Conservation (phyloP, 2,329 filamentous ascomycete species). For the Pseudopyrenochaeta lycopersici region DNA sequence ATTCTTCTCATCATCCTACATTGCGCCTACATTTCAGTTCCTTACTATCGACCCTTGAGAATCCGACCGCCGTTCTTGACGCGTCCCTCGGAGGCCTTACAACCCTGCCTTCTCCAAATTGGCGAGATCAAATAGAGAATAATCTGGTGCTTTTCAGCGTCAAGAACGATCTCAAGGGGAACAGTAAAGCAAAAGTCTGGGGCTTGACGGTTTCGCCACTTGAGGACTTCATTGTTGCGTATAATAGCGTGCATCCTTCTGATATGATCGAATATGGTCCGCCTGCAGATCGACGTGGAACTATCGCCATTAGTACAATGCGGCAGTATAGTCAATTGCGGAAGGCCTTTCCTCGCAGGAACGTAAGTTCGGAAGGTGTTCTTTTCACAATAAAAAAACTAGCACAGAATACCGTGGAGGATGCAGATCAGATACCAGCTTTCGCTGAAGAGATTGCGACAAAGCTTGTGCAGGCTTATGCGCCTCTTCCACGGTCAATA, state of each 20-base stretch:
- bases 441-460: slow-evolving; percentile 30
- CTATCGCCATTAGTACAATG: slow-evolving; percentile 43
- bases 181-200: slow-evolving; percentile 62
- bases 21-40: slow-evolving; percentile 49
- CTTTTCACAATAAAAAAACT: slow-evolving; percentile 46
- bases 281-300: slow-evolving; percentile 55
- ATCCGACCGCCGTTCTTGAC: slow-evolving; percentile 41
- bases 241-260: slow-evolving; percentile 63
- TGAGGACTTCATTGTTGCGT: slow-evolving; percentile 58
- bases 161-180: slow-evolving; percentile 59
- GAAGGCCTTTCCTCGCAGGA: slow-evolving; percentile 23
- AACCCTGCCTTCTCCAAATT: slow-evolving; percentile 36
- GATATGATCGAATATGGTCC: slow-evolving; percentile 67
- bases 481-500: neutral
- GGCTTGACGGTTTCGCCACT: slow-evolving; percentile 60
- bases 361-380: slow-evolving; percentile 43
- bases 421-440: slow-evolving; percentile 27
- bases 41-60: slow-evolving; percentile 44
- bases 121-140: slow-evolving; percentile 52
- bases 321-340: slow-evolving; percentile 23
- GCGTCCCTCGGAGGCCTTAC: slow-evolving; percentile 25
- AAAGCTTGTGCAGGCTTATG: slow-evolving; percentile 31
- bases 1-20: slow-evolving; percentile 25
- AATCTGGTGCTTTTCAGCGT: slow-evolving; percentile 56
- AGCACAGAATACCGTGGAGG: slow-evolving; percentile 40